Evolutionary conservation across 2,329 filamentous ascomycete species (phyloP).

Genomic region (Chrysosporium queenslandicum): DNA sequence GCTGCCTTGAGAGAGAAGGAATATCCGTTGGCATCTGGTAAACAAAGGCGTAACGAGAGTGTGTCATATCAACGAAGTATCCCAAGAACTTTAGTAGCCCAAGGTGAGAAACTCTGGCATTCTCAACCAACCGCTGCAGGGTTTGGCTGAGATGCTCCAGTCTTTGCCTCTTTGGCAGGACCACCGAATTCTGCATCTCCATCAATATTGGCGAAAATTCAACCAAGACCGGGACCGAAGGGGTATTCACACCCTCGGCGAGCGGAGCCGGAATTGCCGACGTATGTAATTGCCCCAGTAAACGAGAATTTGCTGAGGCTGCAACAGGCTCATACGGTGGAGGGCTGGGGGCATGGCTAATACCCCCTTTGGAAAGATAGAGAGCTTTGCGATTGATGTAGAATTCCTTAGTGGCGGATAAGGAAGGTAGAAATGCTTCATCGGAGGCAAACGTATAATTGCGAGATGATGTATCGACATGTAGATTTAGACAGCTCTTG

Average conservation of each 20-base stretch:
- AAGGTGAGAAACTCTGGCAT: constrained; percentile 34
- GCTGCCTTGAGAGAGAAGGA: constrained; percentile 36
- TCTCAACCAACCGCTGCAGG: constrained; percentile 34
- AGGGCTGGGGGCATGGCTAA: constrained; percentile 32
- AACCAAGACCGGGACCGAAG: constrained; percentile 33
- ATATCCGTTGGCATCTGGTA: constrained; percentile 48
- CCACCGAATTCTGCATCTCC: constrained; percentile 25
- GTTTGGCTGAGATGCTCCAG: constrained; percentile 31
- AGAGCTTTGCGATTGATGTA: constrained; percentile 34
- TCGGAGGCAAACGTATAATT: constrained; percentile 26
- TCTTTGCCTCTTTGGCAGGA: constrained; percentile 24
- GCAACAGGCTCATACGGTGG: constrained; percentile 37
- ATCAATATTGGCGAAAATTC: constrained; percentile 36
- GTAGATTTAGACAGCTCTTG: constrained; percentile 15
- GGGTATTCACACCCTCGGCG: constrained; percentile 24
- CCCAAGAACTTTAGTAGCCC: constrained; percentile 38
- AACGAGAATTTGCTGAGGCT: constrained; percentile 35
- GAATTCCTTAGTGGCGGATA: constrained; percentile 24
- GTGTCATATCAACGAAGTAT: constrained; percentile 48
- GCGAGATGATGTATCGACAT: constrained; percentile 12
- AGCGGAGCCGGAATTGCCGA: constrained; percentile 29
- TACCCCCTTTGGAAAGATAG: constrained; percentile 28
- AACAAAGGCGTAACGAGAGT: constrained; percentile 50
- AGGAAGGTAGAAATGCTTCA: constrained; percentile 17
- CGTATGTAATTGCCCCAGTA: constrained; percentile 32